Conservation (phyloP, 208 protist species). For the Leishmania mexicana region DNA sequence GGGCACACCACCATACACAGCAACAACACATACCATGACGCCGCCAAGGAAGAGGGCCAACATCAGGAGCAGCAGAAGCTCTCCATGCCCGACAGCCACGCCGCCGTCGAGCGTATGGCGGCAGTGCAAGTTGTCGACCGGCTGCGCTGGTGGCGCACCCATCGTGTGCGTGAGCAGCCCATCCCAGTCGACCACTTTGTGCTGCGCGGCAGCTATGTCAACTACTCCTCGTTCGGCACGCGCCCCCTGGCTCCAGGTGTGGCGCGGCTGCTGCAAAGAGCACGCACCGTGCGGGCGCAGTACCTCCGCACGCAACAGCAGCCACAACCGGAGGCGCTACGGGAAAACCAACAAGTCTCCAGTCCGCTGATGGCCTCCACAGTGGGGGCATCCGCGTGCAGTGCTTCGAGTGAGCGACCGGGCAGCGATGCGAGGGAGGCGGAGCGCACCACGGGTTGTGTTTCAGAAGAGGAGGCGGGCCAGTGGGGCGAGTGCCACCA, state of each 20-base stretch:
- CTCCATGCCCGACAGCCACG: not conserved
- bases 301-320: slow-evolving; percentile 14
- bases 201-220: slow-evolving; percentile 38
- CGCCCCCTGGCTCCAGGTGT: slow-evolving; percentile 39
- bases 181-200: slow-evolving; percentile 47
- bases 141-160: slow-evolving; percentile 69
- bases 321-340: slow-evolving; percentile 18
- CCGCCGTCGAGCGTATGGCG: slow-evolving; percentile 1
- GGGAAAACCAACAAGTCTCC: slow-evolving; percentile 9
- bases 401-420: not conserved
- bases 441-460: not conserved
- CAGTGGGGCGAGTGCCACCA: not conserved
- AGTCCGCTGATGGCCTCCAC: not conserved
- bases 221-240: slow-evolving; percentile 54
- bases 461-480: not conserved
- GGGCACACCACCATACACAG: slow-evolving; percentile 25
- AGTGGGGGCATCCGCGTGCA: not conserved
- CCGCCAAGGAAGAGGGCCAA: not conserved
- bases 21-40: not conserved
- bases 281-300: slow-evolving; percentile 16
- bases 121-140: slow-evolving; percentile 70
- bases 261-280: slow-evolving; percentile 22
- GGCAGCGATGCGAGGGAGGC: not conserved
- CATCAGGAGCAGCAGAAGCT: slow-evolving; percentile 7
- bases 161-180: slow-evolving; percentile 46